A percentile compares a stretch with the other conserved stretches of the same genome.
These are phyloP conservation scores for Colletotrichum horii DNA, from an alignment of 2,329 filamentous ascomycete genomes.

Conservation along the genomic window DNA sequence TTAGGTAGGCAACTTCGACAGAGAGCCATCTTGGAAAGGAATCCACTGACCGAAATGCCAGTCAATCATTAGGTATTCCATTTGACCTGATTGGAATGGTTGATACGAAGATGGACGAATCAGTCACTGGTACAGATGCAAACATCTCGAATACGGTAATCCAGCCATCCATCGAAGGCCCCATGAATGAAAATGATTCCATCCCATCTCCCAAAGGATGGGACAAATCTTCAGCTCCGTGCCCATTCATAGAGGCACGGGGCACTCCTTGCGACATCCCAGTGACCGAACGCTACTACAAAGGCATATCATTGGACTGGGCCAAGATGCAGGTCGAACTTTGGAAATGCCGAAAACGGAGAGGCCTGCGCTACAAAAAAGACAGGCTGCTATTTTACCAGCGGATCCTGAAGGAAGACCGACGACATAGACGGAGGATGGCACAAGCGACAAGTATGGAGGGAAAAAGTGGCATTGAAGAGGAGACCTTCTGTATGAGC, in stretches of 20 bases:
- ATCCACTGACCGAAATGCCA: neutral
- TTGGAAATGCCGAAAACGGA: too few relatives aligned
- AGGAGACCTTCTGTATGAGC: neutral
- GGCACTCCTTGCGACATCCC: neutral
- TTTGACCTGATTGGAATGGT: too few relatives aligned
- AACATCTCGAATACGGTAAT: neutral
- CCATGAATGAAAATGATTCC: neutral
- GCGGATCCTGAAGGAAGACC: neutral
- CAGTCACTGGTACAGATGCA: neutral
- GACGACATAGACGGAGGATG: neutral
- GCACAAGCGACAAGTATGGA: neutral
- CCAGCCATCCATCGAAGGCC: neutral
- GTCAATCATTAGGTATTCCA: neutral
- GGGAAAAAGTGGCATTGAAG: neutral
- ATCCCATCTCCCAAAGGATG: neutral
- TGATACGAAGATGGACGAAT: neutral
- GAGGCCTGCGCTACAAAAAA: neutral
- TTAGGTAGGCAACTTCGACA: neutral
- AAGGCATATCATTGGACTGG: neutral
- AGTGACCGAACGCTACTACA: neutral
- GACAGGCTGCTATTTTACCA: neutral
- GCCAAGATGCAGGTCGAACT: neutral
- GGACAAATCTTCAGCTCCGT: neutral
- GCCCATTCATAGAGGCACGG: neutral
- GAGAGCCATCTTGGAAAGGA: neutral